Percentiles rank a stretch among this genome's conserved stretches.
Evolutionary conservation across 176 grass and related monocot species (phyloP).

Genomic region (Cymbopogon citratus): DNA sequence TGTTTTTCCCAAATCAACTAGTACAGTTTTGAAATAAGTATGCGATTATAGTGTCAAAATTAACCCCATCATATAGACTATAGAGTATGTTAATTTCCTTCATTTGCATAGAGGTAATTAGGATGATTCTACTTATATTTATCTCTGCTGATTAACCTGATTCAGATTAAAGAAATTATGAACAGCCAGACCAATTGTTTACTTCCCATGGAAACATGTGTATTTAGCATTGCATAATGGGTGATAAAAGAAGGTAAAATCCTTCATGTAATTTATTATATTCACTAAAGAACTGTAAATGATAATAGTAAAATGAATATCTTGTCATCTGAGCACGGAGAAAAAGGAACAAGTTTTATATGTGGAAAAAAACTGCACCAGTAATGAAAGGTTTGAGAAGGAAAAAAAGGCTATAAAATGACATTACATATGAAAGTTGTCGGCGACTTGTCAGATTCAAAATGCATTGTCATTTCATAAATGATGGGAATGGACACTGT

Average conservation of each 20-base stretch:
- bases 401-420: neutral
- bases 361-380: neutral
- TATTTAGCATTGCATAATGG: neutral
- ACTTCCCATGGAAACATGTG: neutral
- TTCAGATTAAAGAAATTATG: constrained; percentile 3
- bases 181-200: constrained; percentile 2
- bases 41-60: neutral
- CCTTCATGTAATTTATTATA: neutral
- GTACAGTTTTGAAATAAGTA: neutral
- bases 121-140: neutral
- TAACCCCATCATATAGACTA: neutral
- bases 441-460: neutral
- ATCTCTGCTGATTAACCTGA: neutral
- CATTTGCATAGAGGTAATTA: neutral
- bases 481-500: neutral
- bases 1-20: neutral
- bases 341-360: neutral
- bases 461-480: neutral
- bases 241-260: neutral
- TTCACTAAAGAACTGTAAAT: neutral
- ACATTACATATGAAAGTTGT: neutral
- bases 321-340: neutral
- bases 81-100: neutral
- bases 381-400: neutral
- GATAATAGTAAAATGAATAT: neutral